A percentile compares a stretch with the other conserved stretches of the same genome.
Evolutionary conservation across 2,329 filamentous ascomycete genomes (phyloP).

Genomic region (Cadophora luteo-olivacea): DNA sequence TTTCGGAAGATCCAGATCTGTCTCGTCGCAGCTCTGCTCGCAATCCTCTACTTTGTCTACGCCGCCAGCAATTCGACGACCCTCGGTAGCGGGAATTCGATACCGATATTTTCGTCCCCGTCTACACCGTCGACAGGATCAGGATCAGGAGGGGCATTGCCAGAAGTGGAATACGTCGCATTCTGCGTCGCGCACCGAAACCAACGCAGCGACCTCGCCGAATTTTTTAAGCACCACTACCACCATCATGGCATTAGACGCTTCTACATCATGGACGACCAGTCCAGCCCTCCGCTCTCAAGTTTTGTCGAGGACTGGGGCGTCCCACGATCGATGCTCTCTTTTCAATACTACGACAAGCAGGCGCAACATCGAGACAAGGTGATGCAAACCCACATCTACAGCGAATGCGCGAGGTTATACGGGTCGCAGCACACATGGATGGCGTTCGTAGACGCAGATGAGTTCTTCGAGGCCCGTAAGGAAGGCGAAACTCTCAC

Average conservation of each 20-base stretch:
- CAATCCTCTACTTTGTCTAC: neutral
- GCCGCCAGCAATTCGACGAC: neutral
- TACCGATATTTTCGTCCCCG: neutral
- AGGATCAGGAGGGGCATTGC: neutral
- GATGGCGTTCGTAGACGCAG: constrained; percentile 44
- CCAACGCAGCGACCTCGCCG: constrained; percentile 36
- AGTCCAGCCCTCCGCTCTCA: constrained; percentile 36
- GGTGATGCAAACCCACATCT: constrained; percentile 33
- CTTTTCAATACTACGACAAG: constrained; percentile 34
- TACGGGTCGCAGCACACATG: constrained; percentile 43
- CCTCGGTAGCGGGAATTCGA: neutral
- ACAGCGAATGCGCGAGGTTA: constrained; percentile 34
- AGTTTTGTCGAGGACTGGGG: constrained; percentile 28
- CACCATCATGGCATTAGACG: constrained; percentile 38
- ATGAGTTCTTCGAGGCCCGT: constrained; percentile 44
- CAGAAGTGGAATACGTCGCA: constrained; percentile 36
- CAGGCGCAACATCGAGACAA: constrained; percentile 1
- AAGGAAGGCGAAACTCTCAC: constrained; percentile 38
- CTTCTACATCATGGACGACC: constrained; percentile 44
- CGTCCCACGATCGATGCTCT: constrained; percentile 34
- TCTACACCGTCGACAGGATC: neutral
- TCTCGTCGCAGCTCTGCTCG: constrained; percentile 10
- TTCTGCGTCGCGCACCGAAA: constrained; percentile 41
- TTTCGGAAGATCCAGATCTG: constrained; percentile 9
- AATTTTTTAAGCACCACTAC: constrained; percentile 42